phyloP scores from a whole-genome alignment of 176 grass and related monocot genomes.

The Guadua angustifolia region DNA sequence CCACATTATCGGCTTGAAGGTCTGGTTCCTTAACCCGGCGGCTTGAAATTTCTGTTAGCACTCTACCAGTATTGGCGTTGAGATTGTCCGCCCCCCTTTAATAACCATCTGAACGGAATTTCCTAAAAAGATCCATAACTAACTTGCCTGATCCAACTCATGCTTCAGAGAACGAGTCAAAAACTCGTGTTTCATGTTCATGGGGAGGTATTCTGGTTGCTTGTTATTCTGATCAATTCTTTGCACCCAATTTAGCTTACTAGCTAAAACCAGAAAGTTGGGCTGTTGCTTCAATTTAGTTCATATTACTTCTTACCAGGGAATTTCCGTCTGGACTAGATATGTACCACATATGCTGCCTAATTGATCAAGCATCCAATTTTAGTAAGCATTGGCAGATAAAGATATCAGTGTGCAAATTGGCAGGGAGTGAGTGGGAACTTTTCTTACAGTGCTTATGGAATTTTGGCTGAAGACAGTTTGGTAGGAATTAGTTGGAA shows the following conservation, averaged over 20 bases:
- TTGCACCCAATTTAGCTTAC: neutral
- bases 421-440: slow-evolving; percentile 21
- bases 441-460: slow-evolving; percentile 41
- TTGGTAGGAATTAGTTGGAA: slow-evolving; percentile 62
- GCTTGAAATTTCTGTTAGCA: too few species aligned
- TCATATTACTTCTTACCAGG: neutral
- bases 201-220: neutral
- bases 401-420: slow-evolving; percentile 12
- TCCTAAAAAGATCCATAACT: slow-evolving; percentile 43
- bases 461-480: slow-evolving; percentile 47
- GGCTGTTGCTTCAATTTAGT: slow-evolving; percentile 8
- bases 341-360: slow-evolving; percentile 1
- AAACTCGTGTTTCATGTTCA: slow-evolving; percentile 33
- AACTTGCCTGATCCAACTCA: slow-evolving; percentile 38
- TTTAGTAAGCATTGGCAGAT: slow-evolving; percentile 42
- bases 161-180: neutral
- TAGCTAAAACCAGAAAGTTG: slow-evolving; percentile 32
- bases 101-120: neutral
- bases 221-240: slow-evolving; percentile 7
- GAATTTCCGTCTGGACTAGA: neutral
- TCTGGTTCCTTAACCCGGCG: too few species aligned
- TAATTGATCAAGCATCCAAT: slow-evolving; percentile 7
- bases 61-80: too few species aligned
- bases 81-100: too few species aligned
- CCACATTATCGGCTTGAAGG: too few species aligned